Percentiles rank a stretch among this genome's conserved stretches.
Evolutionary conservation across 2,329 filamentous ascomycete species (phyloP).

Genomic region (Aspergillus phoenicis): DNA sequence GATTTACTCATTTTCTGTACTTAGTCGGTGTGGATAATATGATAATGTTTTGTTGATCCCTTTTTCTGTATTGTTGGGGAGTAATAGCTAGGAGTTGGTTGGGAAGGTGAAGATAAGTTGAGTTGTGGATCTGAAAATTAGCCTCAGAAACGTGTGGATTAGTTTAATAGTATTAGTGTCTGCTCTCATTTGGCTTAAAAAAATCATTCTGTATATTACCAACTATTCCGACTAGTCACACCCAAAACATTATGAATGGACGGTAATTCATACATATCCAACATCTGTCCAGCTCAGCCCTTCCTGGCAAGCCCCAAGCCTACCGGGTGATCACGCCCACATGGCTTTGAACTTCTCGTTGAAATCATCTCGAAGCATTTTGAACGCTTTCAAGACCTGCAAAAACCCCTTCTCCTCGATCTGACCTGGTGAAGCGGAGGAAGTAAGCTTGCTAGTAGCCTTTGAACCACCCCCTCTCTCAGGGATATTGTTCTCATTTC

Average conservation of each 20-base stretch:
- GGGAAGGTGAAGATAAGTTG: background rate
- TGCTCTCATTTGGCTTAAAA: no score
- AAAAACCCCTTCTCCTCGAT: slow-evolving; percentile 14
- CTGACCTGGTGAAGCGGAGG: background rate
- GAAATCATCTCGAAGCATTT: slow-evolving; percentile 34
- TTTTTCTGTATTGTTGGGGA: background rate
- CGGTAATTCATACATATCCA: background rate
- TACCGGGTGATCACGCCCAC: slow-evolving; percentile 28
- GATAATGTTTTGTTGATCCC: background rate
- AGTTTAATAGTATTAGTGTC: no score
- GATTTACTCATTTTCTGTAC: background rate
- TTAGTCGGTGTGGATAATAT: background rate
- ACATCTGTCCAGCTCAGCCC: background rate
- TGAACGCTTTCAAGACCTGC: slow-evolving; percentile 33
- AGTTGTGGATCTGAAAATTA: no score
- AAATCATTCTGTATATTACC: no score
- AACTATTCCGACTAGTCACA: background rate
- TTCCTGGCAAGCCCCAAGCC: no score
- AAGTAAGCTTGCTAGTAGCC: background rate
- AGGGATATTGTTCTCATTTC: background rate
- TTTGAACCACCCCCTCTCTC: background rate
- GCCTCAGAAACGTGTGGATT: no score
- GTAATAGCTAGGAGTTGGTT: background rate
- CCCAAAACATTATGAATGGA: no score
- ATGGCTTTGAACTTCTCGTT: slow-evolving; percentile 38